Evolutionary conservation across 208 protist species (phyloP).

Genomic region (Leishmania tropica): DNA sequence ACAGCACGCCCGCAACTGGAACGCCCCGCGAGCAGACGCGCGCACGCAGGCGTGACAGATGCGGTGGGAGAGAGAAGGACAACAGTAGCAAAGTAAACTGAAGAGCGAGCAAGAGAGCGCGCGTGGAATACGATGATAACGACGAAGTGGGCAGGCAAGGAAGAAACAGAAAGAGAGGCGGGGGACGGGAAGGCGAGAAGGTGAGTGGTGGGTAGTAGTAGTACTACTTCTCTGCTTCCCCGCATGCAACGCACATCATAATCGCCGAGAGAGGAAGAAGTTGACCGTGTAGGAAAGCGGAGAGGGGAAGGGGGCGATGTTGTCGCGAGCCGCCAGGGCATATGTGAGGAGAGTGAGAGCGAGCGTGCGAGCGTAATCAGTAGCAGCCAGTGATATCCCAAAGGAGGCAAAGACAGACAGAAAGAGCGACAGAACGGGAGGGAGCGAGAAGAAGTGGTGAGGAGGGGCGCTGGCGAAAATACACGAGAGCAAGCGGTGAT

Average conservation of each 20-base stretch:
- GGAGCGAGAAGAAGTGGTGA: neutral
- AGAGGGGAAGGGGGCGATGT: neutral
- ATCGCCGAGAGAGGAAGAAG: neutral
- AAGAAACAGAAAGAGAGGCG: neutral
- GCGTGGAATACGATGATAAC: neutral
- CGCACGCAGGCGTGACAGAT: neutral
- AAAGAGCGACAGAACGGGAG: neutral
- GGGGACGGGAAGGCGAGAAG: neutral
- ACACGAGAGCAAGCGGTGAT: neutral
- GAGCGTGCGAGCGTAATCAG: neutral
- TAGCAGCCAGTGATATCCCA: neutral
- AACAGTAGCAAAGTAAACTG: neutral
- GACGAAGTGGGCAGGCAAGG: neutral
- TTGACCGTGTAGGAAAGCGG: neutral
- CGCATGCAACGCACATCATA: neutral
- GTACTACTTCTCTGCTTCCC: neutral
- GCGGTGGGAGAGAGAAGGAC: neutral
- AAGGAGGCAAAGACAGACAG: neutral
- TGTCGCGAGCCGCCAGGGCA: neutral
- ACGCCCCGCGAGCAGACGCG: neutral
- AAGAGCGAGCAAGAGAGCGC: neutral
- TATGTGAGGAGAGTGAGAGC: neutral
- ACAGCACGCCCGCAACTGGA: neutral
- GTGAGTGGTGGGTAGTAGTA: neutral
- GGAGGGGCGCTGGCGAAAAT: neutral